Evolutionary conservation across 108 stramenopile species (phyloP).

Genomic region (Stephanodiscus triporus): DNA sequence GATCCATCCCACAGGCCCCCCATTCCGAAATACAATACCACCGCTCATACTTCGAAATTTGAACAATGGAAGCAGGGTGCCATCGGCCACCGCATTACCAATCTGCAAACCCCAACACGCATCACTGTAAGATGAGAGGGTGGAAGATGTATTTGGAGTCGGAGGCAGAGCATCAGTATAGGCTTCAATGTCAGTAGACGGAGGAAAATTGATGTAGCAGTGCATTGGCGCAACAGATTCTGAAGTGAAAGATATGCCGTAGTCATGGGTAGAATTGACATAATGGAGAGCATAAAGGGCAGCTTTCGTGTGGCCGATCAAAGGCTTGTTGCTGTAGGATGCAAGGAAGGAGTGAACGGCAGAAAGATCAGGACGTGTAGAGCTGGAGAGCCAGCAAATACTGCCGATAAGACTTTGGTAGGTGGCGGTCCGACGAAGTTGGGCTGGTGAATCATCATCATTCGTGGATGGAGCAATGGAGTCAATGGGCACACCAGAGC

Average conservation of each 20-base stretch:
- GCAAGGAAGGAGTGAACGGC: constrained; percentile 19
- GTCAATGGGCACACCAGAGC: constrained; percentile 34
- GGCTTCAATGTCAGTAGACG: constrained; percentile 4
- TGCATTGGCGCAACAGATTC: background rate
- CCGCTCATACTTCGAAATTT: constrained; percentile 24
- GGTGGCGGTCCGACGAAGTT: no score
- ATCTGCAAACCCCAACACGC: no score
- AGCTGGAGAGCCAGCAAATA: constrained; percentile 21
- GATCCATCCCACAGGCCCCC: constrained; percentile 18
- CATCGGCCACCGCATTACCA: constrained; percentile 5
- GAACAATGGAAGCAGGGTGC: constrained; percentile 9
- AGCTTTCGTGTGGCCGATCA: background rate
- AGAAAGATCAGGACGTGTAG: constrained; percentile 17
- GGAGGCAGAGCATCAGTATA: constrained; percentile 15
- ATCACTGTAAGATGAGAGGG: constrained; percentile 16
- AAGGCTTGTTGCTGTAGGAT: constrained; percentile 8
- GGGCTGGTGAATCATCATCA: no score
- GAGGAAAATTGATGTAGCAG: constrained; percentile 12
- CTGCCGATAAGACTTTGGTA: constrained; percentile 21
- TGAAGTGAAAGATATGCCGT: constrained; percentile 18
- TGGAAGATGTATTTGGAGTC: background rate
- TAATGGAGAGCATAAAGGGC: constrained; percentile 20
- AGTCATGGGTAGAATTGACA: constrained; percentile 8
- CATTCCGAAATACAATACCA: constrained; percentile 8
- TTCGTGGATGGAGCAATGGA: constrained; percentile 8